These are phyloP conservation scores for Russula sp. DNA, from an alignment of 768 basidiomycete genomes.

Conservation along the genomic window DNA sequence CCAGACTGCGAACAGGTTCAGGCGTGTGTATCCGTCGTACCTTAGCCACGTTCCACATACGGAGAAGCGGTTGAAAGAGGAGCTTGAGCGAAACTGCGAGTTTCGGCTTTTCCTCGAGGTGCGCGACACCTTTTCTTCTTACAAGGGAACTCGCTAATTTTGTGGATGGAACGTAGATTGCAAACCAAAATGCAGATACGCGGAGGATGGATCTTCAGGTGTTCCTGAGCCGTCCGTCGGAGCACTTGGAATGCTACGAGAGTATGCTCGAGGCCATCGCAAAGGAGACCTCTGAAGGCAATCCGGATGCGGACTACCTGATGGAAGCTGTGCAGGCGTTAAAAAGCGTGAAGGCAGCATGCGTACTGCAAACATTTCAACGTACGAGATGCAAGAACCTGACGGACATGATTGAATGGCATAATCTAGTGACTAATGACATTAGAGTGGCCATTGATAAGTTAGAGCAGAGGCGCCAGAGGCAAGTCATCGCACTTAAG, in stretches of 20 bases:
- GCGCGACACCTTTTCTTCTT: conserved; percentile 11
- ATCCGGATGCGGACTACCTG: conserved; percentile 78
- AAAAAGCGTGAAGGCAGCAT: conserved; percentile 69
- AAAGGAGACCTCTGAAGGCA: conserved; percentile 71
- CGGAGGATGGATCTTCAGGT: conserved; percentile 65
- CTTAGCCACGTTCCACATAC: conserved; percentile 78
- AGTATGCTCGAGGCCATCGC: conserved; percentile 79
- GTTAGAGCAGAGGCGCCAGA: conserved; percentile 75
- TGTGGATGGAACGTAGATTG: conserved; percentile 26
- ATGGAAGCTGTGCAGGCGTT: conserved; percentile 80
- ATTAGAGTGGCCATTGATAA: conserved; percentile 53
- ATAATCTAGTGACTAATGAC: conserved; percentile 73
- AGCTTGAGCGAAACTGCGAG: conserved; percentile 70
- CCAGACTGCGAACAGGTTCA: conserved; percentile 80
- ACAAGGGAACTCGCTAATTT: neutral
- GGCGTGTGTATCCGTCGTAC: conserved; percentile 78
- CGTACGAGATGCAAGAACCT: conserved; percentile 77
- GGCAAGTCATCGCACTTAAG: conserved; percentile 43
- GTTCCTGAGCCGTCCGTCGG: conserved; percentile 70
- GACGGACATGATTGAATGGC: conserved; percentile 83
- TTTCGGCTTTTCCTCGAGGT: conserved; percentile 87
- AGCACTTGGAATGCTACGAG: conserved; percentile 80
- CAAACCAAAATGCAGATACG: conserved; percentile 46
- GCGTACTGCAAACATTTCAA: conserved; percentile 86
- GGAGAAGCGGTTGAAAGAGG: conserved; percentile 82